Evolutionary conservation across 805 yeast genomes (phyloP), one percentile per base, ranked within the genome.

Genomic region (Brettanomyces bruxellensis): DNA sequence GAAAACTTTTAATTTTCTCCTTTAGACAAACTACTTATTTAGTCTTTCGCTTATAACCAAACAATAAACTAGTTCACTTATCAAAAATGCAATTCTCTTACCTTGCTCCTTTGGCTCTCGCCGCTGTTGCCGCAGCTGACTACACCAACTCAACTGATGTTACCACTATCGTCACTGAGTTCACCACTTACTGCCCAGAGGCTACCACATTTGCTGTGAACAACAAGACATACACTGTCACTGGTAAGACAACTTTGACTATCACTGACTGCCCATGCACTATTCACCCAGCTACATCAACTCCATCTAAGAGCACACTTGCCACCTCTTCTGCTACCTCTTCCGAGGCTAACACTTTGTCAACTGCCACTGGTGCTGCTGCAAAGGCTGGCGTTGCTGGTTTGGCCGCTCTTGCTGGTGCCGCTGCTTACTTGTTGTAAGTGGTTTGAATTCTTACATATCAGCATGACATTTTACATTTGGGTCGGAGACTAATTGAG

Each of bases 181-280:
- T 71, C 76, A 79, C 85, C 69, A 85, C 95, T 58, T 85, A 81
- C 83, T 86, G 95, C 70, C 95, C 95, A 65, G 70, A 61, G 52
- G 68, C 95, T 45, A 86, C 95, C 57, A 68, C 75, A 50, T 59
- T 86, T 50, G 72, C 71, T 53, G 78, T 80, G 66, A 81, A 80
- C 76, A 74, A 73, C 73, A 64, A 64, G 64, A 83, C 91, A 62
- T 75, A 78, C 78, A 78, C 84, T 55, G 88, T 83, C 62, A 79
- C 90, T 51, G 81, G 66, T 59, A 80, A 91, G 51, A 83, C 91
- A 65, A 86, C 95, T 56, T 68, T 86, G 59, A 86, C 93, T 66
- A 75, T 86, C 78, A 83, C 95, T 60, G 83, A 86, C 75, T 81
- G 86, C 69, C 90, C 90, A 64, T 86, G 95, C 75, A 84, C 91